Evolutionary conservation across 805 yeast genomes (phyloP).

Genomic region (Groenewaldozyma salmanticensis): DNA sequence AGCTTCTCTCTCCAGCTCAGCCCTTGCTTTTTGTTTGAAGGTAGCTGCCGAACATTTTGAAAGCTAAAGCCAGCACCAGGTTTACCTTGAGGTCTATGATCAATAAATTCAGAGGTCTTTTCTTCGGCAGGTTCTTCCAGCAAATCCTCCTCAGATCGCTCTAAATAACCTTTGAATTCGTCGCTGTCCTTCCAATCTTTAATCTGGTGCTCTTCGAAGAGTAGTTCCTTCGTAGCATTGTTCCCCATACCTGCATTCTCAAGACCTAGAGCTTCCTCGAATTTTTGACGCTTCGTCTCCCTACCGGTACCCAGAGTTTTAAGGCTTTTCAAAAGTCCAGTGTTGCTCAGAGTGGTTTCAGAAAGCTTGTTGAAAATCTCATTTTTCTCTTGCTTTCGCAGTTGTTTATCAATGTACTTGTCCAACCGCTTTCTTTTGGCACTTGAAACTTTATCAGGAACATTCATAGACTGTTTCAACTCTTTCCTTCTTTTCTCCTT

Average conservation of each 20-base stretch:
- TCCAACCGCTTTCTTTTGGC: constrained; percentile 72
- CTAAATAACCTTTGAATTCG: constrained; percentile 7
- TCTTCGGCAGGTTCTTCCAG: constrained; percentile 15
- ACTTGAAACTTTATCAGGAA: constrained; percentile 51
- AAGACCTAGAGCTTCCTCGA: constrained; percentile 63
- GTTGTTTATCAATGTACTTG: constrained; percentile 80
- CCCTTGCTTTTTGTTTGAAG: constrained; percentile 29
- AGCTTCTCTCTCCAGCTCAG: constrained; percentile 68
- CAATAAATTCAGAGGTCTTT: constrained; percentile 45
- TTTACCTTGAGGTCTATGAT: constrained; percentile 60
- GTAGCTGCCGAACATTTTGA: constrained; percentile 17
- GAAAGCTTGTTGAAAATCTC: constrained; percentile 61
- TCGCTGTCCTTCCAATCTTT: constrained; percentile 46
- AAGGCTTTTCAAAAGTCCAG: constrained; percentile 58
- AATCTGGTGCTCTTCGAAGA: constrained; percentile 60
- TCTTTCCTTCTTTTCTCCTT: constrained; percentile 54
- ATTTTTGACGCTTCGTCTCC: constrained; percentile 54
- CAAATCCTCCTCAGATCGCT: constrained; percentile 7
- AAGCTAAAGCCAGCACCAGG: constrained; percentile 53
- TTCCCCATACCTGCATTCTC: constrained; percentile 57
- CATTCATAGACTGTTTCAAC: constrained; percentile 47
- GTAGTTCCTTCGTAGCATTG: constrained; percentile 48
- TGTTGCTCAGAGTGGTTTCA: constrained; percentile 51
- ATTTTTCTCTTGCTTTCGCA: constrained; percentile 81
- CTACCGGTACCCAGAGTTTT: constrained; percentile 69